Conservation (phyloP, 1,284 basidiomycete species). For the Gymnopus androsaceus region DNA sequence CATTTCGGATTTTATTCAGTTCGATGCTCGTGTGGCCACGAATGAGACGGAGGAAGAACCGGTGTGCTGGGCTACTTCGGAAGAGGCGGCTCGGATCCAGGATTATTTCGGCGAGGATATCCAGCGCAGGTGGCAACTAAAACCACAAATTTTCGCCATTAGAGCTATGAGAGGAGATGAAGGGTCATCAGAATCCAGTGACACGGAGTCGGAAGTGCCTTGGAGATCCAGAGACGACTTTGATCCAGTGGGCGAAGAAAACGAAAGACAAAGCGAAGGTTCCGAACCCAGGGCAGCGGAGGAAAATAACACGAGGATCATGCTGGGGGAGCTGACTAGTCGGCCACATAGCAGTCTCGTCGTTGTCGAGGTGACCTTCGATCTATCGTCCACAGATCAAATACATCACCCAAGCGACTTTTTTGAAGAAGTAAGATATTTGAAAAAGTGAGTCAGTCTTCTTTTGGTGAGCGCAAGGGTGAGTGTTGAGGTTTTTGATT, state of each 20-base stretch:
- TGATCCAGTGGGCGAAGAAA: background rate
- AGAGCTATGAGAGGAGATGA: background rate
- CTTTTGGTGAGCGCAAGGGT: background rate
- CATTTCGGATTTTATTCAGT: background rate
- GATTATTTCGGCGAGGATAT: background rate
- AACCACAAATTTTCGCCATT: background rate
- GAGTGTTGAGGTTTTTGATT: background rate
- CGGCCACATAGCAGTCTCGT: background rate
- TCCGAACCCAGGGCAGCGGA: background rate
- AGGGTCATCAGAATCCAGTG: background rate
- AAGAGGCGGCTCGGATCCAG: background rate
- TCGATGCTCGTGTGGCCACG: constrained; percentile 2
- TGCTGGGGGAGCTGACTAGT: background rate
- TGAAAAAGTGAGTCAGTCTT: constrained; percentile 1
- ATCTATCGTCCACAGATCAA: background rate
- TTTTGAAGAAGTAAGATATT: background rate
- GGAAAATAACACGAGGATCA: background rate
- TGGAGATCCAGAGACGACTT: background rate
- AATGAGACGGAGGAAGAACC: background rate
- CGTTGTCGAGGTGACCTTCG: constrained; percentile 2
- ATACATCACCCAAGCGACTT: constrained; percentile 6
- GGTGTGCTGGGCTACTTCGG: background rate
- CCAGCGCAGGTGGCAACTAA: background rate
- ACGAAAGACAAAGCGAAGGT: background rate
- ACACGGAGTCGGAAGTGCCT: background rate